phyloP scores from a whole-genome alignment of 2,329 filamentous ascomycete species.

The Pleomassaria siparia region DNA sequence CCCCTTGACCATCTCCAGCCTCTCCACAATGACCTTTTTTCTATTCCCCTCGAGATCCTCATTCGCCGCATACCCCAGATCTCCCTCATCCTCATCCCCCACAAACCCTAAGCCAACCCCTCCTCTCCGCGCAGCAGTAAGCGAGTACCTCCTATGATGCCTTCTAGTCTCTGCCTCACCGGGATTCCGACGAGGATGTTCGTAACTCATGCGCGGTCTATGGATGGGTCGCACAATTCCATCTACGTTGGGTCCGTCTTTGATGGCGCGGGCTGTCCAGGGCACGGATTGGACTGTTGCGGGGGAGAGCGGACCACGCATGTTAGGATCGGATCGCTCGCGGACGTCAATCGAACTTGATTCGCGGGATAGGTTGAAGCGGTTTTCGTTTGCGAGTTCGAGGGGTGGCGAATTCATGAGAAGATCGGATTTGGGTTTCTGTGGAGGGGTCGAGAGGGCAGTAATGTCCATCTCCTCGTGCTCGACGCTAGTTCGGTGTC shows the following conservation, averaged over 20 bases:
- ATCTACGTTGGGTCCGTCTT: slow-evolving; percentile 6
- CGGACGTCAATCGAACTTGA: slow-evolving; percentile 47
- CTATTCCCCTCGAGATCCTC: slow-evolving; percentile 90
- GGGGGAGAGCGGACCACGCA: slow-evolving; percentile 30
- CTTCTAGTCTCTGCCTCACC: slow-evolving; percentile 31
- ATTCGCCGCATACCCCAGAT: slow-evolving; percentile 90
- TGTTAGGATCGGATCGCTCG: slow-evolving; percentile 17
- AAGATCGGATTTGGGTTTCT: slow-evolving; percentile 62
- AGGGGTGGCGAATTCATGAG: slow-evolving; percentile 63
- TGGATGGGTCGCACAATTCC: slow-evolving; percentile 28
- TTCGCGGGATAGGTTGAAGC: slow-evolving; percentile 52
- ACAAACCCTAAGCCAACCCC: slow-evolving; percentile 39
- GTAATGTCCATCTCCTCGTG: slow-evolving; percentile 94
- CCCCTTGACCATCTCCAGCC: slow-evolving; percentile 92
- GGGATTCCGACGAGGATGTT: slow-evolving; percentile 36
- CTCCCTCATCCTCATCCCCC: slow-evolving; percentile 82
- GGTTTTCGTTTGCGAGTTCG: slow-evolving; percentile 43
- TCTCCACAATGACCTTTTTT: slow-evolving; percentile 94
- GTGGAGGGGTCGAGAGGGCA: slow-evolving; percentile 60
- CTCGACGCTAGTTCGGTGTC: slow-evolving; percentile 38
- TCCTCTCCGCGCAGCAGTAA: slow-evolving; percentile 35
- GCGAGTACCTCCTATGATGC: slow-evolving; percentile 47
- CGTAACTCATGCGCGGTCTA: slow-evolving; percentile 46
- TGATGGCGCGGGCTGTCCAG: slow-evolving; percentile 24
- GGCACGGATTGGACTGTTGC: slow-evolving; percentile 37